Evolutionary conservation across 1,139 yeast genomes (phyloP).

Genomic region (Debaryomycetaceae sp.): DNA sequence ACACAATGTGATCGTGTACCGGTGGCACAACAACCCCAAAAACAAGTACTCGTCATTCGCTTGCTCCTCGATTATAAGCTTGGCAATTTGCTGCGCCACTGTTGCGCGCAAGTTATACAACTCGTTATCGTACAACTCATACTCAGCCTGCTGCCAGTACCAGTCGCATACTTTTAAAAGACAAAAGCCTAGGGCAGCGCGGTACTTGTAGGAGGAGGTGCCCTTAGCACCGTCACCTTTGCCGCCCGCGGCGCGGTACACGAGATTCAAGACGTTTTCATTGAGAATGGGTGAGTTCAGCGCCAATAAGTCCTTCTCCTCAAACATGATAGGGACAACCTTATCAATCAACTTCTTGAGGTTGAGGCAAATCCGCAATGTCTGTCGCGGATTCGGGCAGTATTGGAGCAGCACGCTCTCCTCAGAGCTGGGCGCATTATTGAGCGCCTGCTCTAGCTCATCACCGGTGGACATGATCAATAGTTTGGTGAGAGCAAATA

Average conservation of each 20-base stretch:
- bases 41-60: conserved; percentile 61
- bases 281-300: conserved; percentile 64
- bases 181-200: conserved; percentile 65
- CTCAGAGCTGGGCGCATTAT: too few species aligned
- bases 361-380: conserved; percentile 67
- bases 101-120: conserved; percentile 56
- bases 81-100: conserved; percentile 72
- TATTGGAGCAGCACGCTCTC: too few species aligned
- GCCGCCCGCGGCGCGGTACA: conserved; percentile 79
- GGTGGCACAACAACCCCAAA: conserved; percentile 71
- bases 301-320: conserved; percentile 43
- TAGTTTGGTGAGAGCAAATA: too few species aligned
- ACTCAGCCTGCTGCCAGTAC: conserved; percentile 60
- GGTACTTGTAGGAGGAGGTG: conserved; percentile 57
- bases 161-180: conserved; percentile 73
- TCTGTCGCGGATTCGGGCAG: conserved; percentile 64
- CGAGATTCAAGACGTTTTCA: conserved; percentile 53
- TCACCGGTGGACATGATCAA: not conserved
- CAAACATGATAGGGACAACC: conserved; percentile 61
- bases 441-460: not conserved
- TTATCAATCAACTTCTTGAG: conserved; percentile 69
- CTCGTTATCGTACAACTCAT: conserved; percentile 65
- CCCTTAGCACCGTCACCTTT: conserved; percentile 56
- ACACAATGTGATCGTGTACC: conserved; percentile 63
- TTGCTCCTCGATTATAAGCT: conserved; percentile 51